phyloP scores from a whole-genome alignment of 495 filamentous ascomycete genomes.

The Penicillium arizonense region DNA sequence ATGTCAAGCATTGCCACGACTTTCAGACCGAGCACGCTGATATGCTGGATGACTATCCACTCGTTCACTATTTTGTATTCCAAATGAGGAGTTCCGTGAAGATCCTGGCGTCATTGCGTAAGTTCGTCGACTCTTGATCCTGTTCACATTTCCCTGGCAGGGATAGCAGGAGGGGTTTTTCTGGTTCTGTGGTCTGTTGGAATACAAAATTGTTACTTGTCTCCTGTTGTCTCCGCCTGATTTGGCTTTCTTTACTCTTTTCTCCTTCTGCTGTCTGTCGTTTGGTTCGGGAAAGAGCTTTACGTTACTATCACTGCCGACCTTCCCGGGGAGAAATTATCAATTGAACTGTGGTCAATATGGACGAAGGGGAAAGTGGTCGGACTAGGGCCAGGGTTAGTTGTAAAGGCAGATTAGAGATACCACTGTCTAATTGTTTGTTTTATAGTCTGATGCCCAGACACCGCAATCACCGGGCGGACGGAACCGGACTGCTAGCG shows the following conservation, averaged over 20 bases:
- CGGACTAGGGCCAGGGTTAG: constrained; percentile 1
- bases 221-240: not conserved
- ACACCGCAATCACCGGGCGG: not conserved
- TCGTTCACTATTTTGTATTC: not conserved
- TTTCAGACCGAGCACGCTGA: not conserved
- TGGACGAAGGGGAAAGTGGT: not conserved
- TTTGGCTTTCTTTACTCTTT: not conserved
- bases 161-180: not conserved
- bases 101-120: constrained; percentile 3
- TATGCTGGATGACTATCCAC: not conserved
- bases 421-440: not conserved
- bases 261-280: not conserved
- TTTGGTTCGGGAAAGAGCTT: not conserved
- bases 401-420: not conserved
- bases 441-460: not conserved
- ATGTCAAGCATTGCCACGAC: not conserved
- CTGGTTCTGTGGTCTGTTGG: not conserved
- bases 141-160: not conserved
- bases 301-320: not conserved
- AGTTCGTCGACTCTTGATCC: not conserved
- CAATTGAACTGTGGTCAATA: not conserved
- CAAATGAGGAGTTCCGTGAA: not conserved
- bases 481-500: constrained; percentile 3
- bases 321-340: not conserved
- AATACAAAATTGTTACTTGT: not conserved